phyloP scores from a whole-genome alignment of 2,329 filamentous ascomycete genomes.

The Cladosporium sp. region DNA sequence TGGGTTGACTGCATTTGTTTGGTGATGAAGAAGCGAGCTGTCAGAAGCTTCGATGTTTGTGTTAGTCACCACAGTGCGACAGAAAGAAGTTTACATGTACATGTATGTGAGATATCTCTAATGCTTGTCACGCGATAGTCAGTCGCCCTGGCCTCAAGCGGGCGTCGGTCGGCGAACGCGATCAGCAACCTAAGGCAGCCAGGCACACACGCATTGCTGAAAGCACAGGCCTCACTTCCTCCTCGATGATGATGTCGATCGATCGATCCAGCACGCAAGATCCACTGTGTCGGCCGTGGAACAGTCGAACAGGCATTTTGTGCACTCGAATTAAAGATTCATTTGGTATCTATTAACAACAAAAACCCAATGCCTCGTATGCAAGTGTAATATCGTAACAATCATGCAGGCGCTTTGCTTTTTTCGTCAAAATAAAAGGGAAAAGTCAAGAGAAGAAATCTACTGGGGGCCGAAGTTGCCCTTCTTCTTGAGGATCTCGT shows the following conservation, averaged over 20 bases:
- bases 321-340: slow-evolving; percentile 9
- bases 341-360: slow-evolving; percentile 10
- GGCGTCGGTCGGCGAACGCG: background rate
- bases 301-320: too few species aligned
- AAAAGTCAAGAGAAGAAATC: slow-evolving; percentile 3
- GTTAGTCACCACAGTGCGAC: too few species aligned
- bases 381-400: slow-evolving; percentile 11
- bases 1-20: background rate
- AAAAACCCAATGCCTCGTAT: slow-evolving; percentile 9
- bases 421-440: slow-evolving; percentile 1
- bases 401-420: slow-evolving; percentile 11
- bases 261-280: background rate
- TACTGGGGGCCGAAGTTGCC: slow-evolving; percentile 37
- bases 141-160: background rate
- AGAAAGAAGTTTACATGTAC: background rate
- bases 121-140: slow-evolving; percentile 1
- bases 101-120: background rate
- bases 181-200: background rate
- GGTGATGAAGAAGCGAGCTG: background rate
- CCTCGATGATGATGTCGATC: background rate
- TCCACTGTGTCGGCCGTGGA: too few species aligned
- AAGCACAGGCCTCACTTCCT: background rate
- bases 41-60: too few species aligned
- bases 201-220: background rate
- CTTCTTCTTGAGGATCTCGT: slow-evolving; percentile 60